phyloP scores from a whole-genome alignment of 169 alveolate genomes.

The Eimeria falciformis region DNA sequence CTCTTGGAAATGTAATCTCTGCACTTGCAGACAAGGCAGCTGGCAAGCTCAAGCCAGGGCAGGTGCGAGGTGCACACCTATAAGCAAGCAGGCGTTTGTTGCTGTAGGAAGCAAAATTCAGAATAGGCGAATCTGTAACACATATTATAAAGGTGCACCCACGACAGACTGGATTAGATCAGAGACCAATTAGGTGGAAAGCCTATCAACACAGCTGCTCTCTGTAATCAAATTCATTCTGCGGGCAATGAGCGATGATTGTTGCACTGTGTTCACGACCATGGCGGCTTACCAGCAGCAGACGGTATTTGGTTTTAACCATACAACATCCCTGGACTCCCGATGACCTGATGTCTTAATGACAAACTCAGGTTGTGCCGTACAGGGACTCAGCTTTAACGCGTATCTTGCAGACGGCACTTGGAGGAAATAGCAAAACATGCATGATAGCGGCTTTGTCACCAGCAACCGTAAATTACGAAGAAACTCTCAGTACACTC shows the following conservation, averaged over 20 bases:
- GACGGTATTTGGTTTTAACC: no score
- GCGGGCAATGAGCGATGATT: no score
- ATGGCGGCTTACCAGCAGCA: no score
- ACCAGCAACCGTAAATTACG: slow-evolving; percentile 92
- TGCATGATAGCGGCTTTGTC: slow-evolving; percentile 92
- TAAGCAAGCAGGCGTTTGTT: background rate
- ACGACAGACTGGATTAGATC: no score
- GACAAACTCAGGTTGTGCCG: slow-evolving; percentile 89
- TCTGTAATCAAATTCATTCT: no score
- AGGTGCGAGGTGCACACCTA: slow-evolving; percentile 55
- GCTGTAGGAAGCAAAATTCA: background rate
- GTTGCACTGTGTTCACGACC: no score
- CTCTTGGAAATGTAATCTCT: slow-evolving; percentile 90
- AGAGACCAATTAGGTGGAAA: no score
- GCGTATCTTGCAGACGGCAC: slow-evolving; percentile 93
- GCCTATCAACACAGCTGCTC: no score
- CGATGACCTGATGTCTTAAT: no score
- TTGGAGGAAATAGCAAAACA: slow-evolving; percentile 94
- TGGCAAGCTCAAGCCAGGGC: slow-evolving; percentile 86
- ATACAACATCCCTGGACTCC: no score
- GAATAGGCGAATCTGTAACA: no score
- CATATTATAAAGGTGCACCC: no score
- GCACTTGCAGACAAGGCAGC: slow-evolving; percentile 93
- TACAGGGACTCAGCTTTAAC: slow-evolving; percentile 94
- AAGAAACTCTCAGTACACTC: slow-evolving; percentile 92